Percentiles rank a stretch among this genome's conserved stretches.
phyloP scores from a whole-genome alignment of 2,329 filamentous ascomycete genomes.

The Pseudogymnoascus sp. region DNA sequence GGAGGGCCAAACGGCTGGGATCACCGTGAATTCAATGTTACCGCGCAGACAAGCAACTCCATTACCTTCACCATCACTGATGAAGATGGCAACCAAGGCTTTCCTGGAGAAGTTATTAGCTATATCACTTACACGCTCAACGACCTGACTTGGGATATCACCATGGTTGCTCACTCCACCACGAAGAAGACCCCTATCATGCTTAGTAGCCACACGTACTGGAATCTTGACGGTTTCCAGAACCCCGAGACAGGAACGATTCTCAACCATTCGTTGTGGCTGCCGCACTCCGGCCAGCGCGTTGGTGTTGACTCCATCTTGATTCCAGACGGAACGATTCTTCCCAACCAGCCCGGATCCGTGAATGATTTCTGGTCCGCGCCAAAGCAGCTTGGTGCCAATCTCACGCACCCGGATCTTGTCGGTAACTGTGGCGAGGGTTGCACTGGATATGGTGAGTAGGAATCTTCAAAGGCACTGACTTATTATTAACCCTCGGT shows the following conservation, averaged over 20 bases:
- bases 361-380: slow-evolving; percentile 77
- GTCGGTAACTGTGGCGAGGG: slow-evolving; percentile 67
- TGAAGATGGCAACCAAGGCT: slow-evolving; percentile 64
- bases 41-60: slow-evolving; percentile 54
- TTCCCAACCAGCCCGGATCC: slow-evolving; percentile 56
- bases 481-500: slow-evolving; percentile 9
- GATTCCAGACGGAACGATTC: slow-evolving; percentile 67
- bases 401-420: slow-evolving; percentile 54
- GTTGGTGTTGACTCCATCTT: slow-evolving; percentile 62
- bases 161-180: slow-evolving; percentile 61
- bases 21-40: slow-evolving; percentile 68
- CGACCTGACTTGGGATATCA: slow-evolving; percentile 61
- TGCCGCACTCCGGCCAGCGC: slow-evolving; percentile 65
- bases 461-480: slow-evolving; percentile 16
- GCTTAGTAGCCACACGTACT: slow-evolving; percentile 68
- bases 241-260: slow-evolving; percentile 59
- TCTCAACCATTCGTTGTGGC: slow-evolving; percentile 63
- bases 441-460: slow-evolving; percentile 76
- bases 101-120: slow-evolving; percentile 68
- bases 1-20: slow-evolving; percentile 68
- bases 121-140: slow-evolving; percentile 66
- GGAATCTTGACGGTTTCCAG: slow-evolving; percentile 74
- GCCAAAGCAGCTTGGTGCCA: slow-evolving; percentile 70
- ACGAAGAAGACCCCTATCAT: slow-evolving; percentile 76
- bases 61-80: slow-evolving; percentile 72